Conservation (phyloP, 2,329 filamentous ascomycete species). For the Paecilomyces formosus region DNA sequence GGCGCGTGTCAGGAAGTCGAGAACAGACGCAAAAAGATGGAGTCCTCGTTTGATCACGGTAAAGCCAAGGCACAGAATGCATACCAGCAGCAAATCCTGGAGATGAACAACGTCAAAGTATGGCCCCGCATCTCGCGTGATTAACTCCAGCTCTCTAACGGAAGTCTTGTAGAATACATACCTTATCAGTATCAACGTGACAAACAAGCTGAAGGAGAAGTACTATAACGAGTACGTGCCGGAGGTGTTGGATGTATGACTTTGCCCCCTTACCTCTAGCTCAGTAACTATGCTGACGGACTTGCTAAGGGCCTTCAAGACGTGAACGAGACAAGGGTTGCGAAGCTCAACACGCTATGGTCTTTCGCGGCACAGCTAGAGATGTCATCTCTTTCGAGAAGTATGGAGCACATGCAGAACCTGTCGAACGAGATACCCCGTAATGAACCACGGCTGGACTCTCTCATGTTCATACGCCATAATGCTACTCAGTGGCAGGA, state of each 20-base stretch:
- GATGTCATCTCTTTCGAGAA: constrained; percentile 66
- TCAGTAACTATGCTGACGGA: constrained; percentile 1
- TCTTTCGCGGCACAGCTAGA: constrained; percentile 72
- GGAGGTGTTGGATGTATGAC: constrained; percentile 74
- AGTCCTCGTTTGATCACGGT: constrained; percentile 76
- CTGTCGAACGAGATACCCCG: constrained; percentile 74
- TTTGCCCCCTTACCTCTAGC: not conserved
- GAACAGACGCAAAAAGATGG: constrained; percentile 86
- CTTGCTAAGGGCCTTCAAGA: constrained; percentile 67
- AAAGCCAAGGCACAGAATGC: constrained; percentile 85
- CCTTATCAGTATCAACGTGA: constrained; percentile 89
- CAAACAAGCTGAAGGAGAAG: constrained; percentile 93
- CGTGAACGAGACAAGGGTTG: constrained; percentile 78
- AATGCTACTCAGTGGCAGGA: constrained; percentile 79
- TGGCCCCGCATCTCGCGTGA: not conserved
- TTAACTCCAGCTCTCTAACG: constrained; percentile 15
- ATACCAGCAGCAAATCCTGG: constrained; percentile 83
- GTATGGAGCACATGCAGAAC: constrained; percentile 63
- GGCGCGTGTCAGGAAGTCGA: constrained; percentile 90
- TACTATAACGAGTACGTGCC: constrained; percentile 97
- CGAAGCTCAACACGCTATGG: constrained; percentile 82
- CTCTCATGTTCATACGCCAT: constrained; percentile 95
- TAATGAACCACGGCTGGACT: constrained; percentile 83
- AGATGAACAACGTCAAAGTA: constrained; percentile 91
- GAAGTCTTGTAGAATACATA: constrained; percentile 69